A percentile compares a stretch with the other conserved stretches of the same genome.
phyloP scores from a whole-genome alignment of 2,329 filamentous ascomycete species.

The Colletotrichum sp. region DNA sequence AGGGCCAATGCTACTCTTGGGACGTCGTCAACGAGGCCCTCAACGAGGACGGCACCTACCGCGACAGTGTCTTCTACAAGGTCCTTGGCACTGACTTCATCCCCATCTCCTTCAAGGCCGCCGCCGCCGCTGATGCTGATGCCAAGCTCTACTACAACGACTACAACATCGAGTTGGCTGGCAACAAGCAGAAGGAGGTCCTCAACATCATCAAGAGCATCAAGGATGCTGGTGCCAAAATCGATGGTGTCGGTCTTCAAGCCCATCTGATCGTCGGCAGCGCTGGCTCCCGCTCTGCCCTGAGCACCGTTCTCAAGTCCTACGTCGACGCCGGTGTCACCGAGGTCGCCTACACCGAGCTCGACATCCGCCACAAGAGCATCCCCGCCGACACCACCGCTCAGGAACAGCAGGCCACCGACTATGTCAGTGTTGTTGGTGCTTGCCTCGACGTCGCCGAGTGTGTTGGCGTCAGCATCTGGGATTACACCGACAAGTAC shows the following conservation, averaged over 20 bases:
- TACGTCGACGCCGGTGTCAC: constrained; percentile 51
- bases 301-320: constrained; percentile 52
- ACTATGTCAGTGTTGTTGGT: constrained; percentile 42
- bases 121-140: constrained; percentile 42
- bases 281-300: constrained; percentile 42
- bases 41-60: constrained; percentile 46
- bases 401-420: constrained; percentile 46
- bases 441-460: constrained; percentile 31
- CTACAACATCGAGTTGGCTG: constrained; percentile 53
- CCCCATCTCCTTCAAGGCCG: constrained; percentile 47
- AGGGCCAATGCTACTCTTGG: constrained; percentile 54
- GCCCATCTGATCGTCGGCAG: constrained; percentile 51
- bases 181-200: constrained; percentile 58
- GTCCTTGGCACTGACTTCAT: constrained; percentile 51
- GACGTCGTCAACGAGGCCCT: constrained; percentile 56
- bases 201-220: constrained; percentile 38
- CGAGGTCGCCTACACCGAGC: constrained; percentile 54
- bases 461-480: constrained; percentile 44
- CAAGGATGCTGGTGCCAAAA: constrained; percentile 44
- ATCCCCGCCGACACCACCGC: constrained; percentile 45
- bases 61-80: constrained; percentile 42
- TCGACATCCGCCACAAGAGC: constrained; percentile 51
- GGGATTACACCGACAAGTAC: constrained; percentile 42
- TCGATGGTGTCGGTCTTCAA: constrained; percentile 59
- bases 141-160: constrained; percentile 44